These are phyloP conservation scores for Protoeuglena noctilucae DNA, from an alignment of 139 green algal species.

Conservation along the genomic window DNA sequence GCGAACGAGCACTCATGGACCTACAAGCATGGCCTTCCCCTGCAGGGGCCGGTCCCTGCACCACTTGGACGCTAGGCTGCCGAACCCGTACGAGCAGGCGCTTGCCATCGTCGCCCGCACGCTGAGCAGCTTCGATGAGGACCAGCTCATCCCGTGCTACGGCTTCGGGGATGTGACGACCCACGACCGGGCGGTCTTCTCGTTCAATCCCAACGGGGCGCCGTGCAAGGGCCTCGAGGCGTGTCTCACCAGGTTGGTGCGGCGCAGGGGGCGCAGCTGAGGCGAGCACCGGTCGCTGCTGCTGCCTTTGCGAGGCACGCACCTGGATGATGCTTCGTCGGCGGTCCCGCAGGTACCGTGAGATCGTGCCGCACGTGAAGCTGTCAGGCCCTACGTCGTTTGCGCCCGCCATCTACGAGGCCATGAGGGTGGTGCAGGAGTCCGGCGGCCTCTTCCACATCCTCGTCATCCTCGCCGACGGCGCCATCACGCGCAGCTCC, in stretches of 20 bases:
- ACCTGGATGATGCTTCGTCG: too few species aligned
- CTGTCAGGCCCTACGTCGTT: background rate
- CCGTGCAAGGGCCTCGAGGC: background rate
- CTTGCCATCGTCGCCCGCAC: background rate
- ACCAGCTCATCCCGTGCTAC: background rate
- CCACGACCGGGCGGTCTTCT: background rate
- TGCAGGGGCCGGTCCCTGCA: background rate
- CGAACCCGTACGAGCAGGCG: background rate
- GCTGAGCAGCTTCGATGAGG: background rate
- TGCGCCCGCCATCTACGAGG: constrained; percentile 31
- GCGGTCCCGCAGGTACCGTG: too few species aligned
- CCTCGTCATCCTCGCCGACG: constrained; percentile 26
- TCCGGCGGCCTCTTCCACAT: constrained; percentile 37
- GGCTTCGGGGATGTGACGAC: background rate
- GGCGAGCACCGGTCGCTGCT: too few species aligned
- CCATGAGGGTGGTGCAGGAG: constrained; percentile 29
- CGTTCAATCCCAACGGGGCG: background rate
- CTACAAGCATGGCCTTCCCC: background rate
- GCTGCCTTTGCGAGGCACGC: too few species aligned
- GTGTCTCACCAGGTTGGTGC: background rate
- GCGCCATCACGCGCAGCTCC: constrained; percentile 8
- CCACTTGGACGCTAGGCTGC: background rate
- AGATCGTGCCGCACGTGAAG: background rate
- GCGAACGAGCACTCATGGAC: background rate
- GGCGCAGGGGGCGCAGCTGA: too few species aligned